A percentile compares a stretch with the other conserved stretches of the same genome.
phyloP scores from a whole-genome alignment of 2,329 filamentous ascomycete genomes.

The Diplodia corticola region DNA sequence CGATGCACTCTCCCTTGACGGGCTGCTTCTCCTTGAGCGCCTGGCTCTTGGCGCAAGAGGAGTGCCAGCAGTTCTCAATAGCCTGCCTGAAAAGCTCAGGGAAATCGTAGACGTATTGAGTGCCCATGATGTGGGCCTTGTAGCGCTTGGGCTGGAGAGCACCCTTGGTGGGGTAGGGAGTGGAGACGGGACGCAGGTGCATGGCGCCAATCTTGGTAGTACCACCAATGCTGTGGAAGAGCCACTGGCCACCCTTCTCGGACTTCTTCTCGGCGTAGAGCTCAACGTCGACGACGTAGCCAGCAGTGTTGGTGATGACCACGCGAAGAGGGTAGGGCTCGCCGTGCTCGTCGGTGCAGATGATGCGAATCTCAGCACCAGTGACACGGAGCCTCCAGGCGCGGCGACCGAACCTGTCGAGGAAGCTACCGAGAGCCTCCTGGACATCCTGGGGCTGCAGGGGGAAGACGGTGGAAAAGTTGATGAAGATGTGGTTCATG shows the following conservation, averaged over 20 bases:
- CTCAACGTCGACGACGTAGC: conserved; percentile 96
- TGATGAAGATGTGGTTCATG: conserved; percentile 99
- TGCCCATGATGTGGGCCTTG: conserved; percentile 99
- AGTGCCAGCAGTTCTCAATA: conserved; percentile 90
- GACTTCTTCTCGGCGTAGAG: conserved; percentile 97
- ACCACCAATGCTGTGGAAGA: conserved; percentile 96
- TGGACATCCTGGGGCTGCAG: conserved; percentile 87
- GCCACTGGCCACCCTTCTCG: conserved; percentile 89
- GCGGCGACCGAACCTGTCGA: conserved; percentile 92
- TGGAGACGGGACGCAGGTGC: conserved; percentile 87
- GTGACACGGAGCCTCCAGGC: conserved; percentile 96
- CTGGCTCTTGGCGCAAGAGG: conserved; percentile 71
- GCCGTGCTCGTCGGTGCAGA: conserved; percentile 88
- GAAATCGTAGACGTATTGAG: conserved; percentile 99
- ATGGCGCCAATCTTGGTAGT: conserved; percentile 94
- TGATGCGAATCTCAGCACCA: conserved; percentile 95
- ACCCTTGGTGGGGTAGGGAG: conserved; percentile 96
- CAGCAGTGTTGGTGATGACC: conserved; percentile 96
- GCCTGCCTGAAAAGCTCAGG: conserved; percentile 98
- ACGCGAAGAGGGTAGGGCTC: conserved; percentile 89
- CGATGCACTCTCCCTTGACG: conserved; percentile 83
- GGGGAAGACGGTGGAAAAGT: conserved; percentile 97
- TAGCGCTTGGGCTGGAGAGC: conserved; percentile 98
- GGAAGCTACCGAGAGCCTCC: conserved; percentile 88
- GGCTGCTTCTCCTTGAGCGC: conserved; percentile 78